Evolutionary conservation across 164 flowering plant species (phyloP).

Genomic region (Cinnamomum micranthum): DNA sequence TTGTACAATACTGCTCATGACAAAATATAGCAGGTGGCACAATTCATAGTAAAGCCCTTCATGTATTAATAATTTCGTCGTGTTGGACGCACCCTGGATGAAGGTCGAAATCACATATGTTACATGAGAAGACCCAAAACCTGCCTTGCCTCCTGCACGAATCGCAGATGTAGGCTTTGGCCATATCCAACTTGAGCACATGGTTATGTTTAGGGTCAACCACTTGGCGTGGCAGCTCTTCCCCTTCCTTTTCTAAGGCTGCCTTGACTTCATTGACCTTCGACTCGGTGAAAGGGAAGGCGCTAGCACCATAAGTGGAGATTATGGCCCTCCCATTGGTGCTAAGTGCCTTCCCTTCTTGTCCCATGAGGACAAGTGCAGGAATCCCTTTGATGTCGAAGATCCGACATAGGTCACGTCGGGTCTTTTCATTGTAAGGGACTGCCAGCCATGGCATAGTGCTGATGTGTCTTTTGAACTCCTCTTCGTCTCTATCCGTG

Average conservation of each 20-base stretch:
- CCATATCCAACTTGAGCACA: constrained; percentile 51
- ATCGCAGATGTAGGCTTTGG: constrained; percentile 55
- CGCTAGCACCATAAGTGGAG: constrained; percentile 46
- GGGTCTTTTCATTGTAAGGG: constrained; percentile 43
- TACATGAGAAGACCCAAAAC: constrained; percentile 61
- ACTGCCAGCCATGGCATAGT: constrained; percentile 63
- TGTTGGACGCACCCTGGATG: constrained; percentile 42
- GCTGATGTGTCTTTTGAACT: constrained; percentile 32
- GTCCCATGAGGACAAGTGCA: constrained; percentile 40
- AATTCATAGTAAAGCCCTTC: too few relatives aligned
- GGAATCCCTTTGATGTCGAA: constrained; percentile 55
- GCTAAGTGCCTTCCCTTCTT: constrained; percentile 44
- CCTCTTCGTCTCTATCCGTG: constrained; percentile 46
- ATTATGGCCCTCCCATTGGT: constrained; percentile 47
- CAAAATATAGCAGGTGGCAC: too few relatives aligned
- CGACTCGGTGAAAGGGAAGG: constrained; percentile 50
- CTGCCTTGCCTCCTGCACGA: constrained; percentile 43
- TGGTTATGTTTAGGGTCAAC: constrained; percentile 52
- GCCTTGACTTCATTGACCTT: constrained; percentile 42
- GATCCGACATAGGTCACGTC: constrained; percentile 49
- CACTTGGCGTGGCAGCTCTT: constrained; percentile 35
- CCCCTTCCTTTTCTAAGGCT: constrained; percentile 39
- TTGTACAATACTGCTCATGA: too few relatives aligned
- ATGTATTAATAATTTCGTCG: too few relatives aligned
- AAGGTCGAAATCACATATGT: constrained; percentile 53